Base-by-base conservation (phyloP, 2,329 filamentous ascomycete genomes). In the Helotiales sp. region DNA sequence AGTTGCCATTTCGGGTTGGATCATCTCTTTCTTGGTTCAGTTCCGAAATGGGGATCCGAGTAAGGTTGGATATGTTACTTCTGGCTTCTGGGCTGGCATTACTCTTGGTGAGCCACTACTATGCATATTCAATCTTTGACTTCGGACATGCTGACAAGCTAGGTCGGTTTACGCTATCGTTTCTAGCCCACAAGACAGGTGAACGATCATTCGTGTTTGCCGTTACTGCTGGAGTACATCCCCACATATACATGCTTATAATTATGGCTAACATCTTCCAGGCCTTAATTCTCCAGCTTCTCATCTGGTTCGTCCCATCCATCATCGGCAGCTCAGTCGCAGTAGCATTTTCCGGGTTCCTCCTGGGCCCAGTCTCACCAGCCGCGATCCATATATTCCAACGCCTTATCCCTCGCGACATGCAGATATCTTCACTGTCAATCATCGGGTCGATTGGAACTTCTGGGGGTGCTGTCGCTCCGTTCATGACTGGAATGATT, bases 1-100 rank as follows among this genome's bases (percentile, higher is more conserved):
- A 78, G 92, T 96, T 17, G 88, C 89, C 22, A 91, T 93, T 69
- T 92, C 90, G 0, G 92, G 92, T 55, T 96, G 92, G 93, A 89
- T 94, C 55, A 93, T 94, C 69, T 93, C 90, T 1, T 96, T 93
- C 80, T 81, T 96, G 47, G 92, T 95, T 77, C 85, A 86, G 61
- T 86, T 89, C 69, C 89, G 92, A 50, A 81, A 87, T 63, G 91
- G 91, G n/a, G 84, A 90, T 72, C 91, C 91, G 6, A 82, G 85
- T 0, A 83, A 85, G 13, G 91, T 95, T 20, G 92, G 93, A 24
- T 94, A 94, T 77, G 91, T 95, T 20, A 92, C 90, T 1, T 84
- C 91, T 0, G 85, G 88, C 8, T 89, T 88, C 77, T 86, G 88
- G 89, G 87, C 80, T 2, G 91, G 91, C 66, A 93, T 94, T 74